Base-by-base conservation (phyloP, 1,284 basidiomycete genomes). In the Ceratobasidium sp. region DNA sequence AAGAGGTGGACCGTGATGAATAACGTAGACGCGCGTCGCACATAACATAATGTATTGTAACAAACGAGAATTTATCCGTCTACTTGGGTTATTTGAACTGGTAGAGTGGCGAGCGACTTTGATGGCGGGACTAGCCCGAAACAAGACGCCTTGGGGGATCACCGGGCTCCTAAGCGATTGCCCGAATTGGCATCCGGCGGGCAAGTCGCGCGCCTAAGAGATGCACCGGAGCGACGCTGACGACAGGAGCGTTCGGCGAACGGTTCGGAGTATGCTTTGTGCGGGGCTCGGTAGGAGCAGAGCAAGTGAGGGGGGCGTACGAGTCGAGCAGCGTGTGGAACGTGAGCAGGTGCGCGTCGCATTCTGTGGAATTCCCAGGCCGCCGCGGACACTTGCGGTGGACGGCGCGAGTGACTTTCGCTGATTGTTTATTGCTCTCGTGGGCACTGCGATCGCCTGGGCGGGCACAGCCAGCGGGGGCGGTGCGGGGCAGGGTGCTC, bases 331-430 rank as follows among this genome's bases (percentile, higher is more conserved):
- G 30, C 18, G 21, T 55, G 21, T 55, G 34, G 53, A 55, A 55
- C 18, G 53, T 34, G 10, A 45, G 6, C 36, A 39, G 36, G 14
- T 39, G 36, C 14, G 50, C 26, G 14, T 6, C 21, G 16, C 28
- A 55, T 53, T 53, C 28, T 32, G 3, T 53, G 12, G 52, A 53
- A 53, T 18, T 45, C 23, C 50, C 10, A 23, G 50, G 50, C 21
- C 23, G 23, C 32, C 5, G 28, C n/a, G 1, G 12, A 58, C 8
- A 39, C 28, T 58, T 6, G 32, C 55, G n/a, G 34, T 36, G 32
- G 55, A 26, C 43, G 43, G 43, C 55, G 55, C 28, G 50, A n/a
- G n/a, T 9, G 52, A 58, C 55, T 58, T 58, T 58, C 55, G 55
- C 55, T 58, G 32, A 14, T 1, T 58, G 32, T 58, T 34, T 36